Evolutionary conservation across 78 protist genomes (phyloP).

Genomic region (Capsaspora owczarzaki): DNA sequence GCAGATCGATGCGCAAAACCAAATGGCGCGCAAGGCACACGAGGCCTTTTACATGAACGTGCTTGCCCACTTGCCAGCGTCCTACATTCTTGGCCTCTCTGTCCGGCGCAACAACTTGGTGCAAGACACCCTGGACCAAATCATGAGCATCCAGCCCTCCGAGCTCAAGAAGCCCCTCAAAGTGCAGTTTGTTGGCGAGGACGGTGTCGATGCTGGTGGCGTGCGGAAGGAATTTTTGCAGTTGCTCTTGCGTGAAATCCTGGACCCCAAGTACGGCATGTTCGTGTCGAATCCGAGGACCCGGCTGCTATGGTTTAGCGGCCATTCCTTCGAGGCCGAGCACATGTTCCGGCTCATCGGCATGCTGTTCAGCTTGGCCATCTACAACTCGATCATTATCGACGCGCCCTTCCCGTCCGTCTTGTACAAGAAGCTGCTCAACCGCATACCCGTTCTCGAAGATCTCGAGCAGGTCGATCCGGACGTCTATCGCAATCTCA

Average conservation of each 20-base stretch:
- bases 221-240: constrained; percentile 94
- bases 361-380: constrained; percentile 82
- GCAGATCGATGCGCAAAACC: not conserved
- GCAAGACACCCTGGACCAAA: not conserved
- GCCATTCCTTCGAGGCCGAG: not conserved
- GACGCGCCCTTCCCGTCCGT: constrained; percentile 88
- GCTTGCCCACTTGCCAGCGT: not conserved
- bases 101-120: not conserved
- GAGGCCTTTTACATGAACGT: too few relatives aligned
- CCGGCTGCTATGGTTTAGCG: constrained; percentile 61
- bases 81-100: not conserved
- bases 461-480: not conserved
- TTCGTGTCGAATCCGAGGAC: constrained; percentile 37
- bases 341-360: constrained; percentile 51
- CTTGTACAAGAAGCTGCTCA: constrained; percentile 70
- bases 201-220: constrained; percentile 96
- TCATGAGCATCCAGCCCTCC: not conserved
- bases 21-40: not conserved
- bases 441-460: not conserved
- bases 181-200: not conserved
- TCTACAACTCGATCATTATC: constrained; percentile 88
- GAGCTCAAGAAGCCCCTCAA: not conserved
- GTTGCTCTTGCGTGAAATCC: constrained; percentile 71
- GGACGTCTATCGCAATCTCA: constrained; percentile 17
- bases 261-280: constrained; percentile 84